Conservation (phyloP, 2,329 filamentous ascomycete species). For the Neonectria coccinea region DNA sequence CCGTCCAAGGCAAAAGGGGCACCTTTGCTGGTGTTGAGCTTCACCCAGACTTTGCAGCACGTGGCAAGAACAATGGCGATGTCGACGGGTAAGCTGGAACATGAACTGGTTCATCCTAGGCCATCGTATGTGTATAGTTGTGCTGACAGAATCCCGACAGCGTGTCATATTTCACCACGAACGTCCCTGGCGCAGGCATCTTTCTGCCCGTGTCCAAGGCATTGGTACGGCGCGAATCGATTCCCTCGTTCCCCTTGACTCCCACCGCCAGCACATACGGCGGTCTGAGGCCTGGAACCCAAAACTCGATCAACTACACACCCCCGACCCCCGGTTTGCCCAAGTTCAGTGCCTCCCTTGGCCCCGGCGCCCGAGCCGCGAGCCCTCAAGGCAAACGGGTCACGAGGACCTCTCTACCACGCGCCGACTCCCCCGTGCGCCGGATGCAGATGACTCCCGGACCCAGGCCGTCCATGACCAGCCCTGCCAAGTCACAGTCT, state of each 20-base stretch:
- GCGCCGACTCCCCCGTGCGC: constrained; percentile 87
- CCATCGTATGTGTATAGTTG: not conserved
- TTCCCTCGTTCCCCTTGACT: constrained; percentile 70
- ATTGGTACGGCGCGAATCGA: constrained; percentile 73
- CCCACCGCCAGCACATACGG: constrained; percentile 73
- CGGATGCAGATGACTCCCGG: constrained; percentile 73
- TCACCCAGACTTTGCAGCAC: constrained; percentile 79
- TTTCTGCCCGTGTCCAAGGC: constrained; percentile 91
- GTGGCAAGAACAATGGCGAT: constrained; percentile 95
- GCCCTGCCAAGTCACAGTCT: constrained; percentile 56
- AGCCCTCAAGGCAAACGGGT: constrained; percentile 78
- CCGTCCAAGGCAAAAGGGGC: constrained; percentile 89
- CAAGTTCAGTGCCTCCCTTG: constrained; percentile 91
- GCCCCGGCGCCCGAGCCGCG: constrained; percentile 73
- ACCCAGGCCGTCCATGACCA: constrained; percentile 66
- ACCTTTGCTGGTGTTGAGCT: constrained; percentile 94
- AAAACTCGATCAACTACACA: constrained; percentile 70
- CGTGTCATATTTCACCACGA: constrained; percentile 84
- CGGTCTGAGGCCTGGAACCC: constrained; percentile 65
- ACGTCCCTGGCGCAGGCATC: constrained; percentile 84
- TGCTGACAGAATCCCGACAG: constrained; percentile 51
- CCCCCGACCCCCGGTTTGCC: constrained; percentile 74
- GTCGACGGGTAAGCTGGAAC: constrained; percentile 81
- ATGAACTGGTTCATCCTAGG: not conserved
- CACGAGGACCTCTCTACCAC: constrained; percentile 80